A percentile compares a stretch with the other conserved stretches of the same genome.
These are phyloP conservation scores for Pleochaeta shiraiana DNA, from an alignment of 2,329 filamentous ascomycete genomes.

Conservation along the genomic window DNA sequence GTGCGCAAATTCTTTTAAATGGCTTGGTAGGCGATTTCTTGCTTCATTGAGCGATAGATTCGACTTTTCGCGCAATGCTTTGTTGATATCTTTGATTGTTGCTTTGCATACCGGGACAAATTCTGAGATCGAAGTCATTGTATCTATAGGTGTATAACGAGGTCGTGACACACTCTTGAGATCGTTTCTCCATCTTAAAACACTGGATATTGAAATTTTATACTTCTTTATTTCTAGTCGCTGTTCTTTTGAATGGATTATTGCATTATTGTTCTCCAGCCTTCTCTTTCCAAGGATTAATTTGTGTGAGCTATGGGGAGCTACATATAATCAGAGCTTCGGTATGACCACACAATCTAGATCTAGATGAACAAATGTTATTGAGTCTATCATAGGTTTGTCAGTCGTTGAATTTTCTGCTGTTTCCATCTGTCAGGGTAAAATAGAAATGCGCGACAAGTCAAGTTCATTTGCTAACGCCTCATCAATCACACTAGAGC, in stretches of 20 bases:
- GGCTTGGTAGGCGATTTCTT: neutral
- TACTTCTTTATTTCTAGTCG: neutral
- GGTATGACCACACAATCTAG: neutral
- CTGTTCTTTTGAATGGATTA: neutral
- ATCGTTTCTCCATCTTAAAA: neutral
- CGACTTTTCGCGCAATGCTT: neutral
- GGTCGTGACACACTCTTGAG: neutral
- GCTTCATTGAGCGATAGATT: neutral
- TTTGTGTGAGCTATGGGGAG: neutral
- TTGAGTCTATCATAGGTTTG: neutral
- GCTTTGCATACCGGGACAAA: neutral
- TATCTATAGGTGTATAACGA: neutral
- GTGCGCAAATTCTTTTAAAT: neutral
- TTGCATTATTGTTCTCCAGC: neutral
- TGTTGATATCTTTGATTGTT: neutral
- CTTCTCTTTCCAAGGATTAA: neutral
- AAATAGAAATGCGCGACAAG: neutral
- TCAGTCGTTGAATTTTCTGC: neutral
- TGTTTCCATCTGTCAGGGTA: neutral
- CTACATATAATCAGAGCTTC: neutral
- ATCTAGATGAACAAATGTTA: neutral
- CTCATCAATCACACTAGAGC: neutral
- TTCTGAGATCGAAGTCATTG: neutral
- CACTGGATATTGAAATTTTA: neutral
- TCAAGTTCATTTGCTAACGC: neutral